These are phyloP conservation scores for Diaporthe citri DNA, from an alignment of 2,329 filamentous ascomycete species.

Conservation along the genomic window DNA sequence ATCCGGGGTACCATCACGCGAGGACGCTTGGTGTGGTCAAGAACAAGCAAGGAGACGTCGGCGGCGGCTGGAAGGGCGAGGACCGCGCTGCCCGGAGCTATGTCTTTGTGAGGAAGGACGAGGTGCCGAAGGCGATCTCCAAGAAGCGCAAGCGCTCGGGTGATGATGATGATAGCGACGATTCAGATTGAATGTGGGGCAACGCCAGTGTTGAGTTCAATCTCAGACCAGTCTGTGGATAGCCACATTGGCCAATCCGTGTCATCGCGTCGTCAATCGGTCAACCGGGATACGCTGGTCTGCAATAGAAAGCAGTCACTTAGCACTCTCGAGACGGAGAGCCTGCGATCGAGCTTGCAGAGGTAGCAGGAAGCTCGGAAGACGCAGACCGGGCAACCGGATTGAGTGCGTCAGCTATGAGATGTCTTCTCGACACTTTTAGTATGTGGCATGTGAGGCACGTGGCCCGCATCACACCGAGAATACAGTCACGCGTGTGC, in stretches of 20 bases:
- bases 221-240: not conserved
- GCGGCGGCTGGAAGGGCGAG: conserved; percentile 65
- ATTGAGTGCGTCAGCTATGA: not conserved
- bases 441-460: not conserved
- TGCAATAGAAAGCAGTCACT: not conserved
- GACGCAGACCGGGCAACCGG: not conserved
- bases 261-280: not conserved
- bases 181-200: conserved; percentile 45
- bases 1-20: conserved; percentile 81
- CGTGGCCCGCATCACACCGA: not conserved
- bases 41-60: conserved; percentile 58
- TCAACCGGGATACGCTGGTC: not conserved
- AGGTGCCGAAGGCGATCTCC: conserved; percentile 49
- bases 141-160: conserved; percentile 50
- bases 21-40: conserved; percentile 77
- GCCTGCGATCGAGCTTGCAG: too few relatives aligned
- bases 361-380: not conserved
- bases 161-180: conserved; percentile 46
- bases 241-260: not conserved
- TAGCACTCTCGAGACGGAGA: not conserved
- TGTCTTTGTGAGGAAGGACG: conserved; percentile 72
- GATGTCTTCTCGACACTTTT: too few relatives aligned
- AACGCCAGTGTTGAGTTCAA: not conserved
- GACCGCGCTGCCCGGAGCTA: conserved; percentile 69
- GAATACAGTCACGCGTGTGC: not conserved